A percentile compares a stretch with the other conserved stretches of the same genome.
These are phyloP conservation scores for Bruguiera sexangula DNA, from an alignment of 345 rosid species.

Conservation along the genomic window DNA sequence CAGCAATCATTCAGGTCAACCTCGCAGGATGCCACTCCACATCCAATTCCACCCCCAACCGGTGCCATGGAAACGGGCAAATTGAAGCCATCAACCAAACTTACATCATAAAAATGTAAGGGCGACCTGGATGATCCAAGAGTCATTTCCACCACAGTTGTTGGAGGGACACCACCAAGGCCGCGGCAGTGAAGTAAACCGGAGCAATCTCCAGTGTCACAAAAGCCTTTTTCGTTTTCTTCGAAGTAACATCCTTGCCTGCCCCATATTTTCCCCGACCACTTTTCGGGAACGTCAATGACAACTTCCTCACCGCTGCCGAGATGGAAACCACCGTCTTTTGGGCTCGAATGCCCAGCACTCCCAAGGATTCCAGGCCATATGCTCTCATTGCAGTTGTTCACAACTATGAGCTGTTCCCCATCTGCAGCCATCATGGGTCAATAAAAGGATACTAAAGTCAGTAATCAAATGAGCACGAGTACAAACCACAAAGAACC, in stretches of 20 bases:
- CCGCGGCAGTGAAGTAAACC: constrained; percentile 61
- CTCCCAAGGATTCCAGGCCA: constrained; percentile 88
- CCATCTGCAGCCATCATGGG: constrained; percentile 42
- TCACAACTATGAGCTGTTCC: constrained; percentile 66
- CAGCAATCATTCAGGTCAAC: constrained; percentile 78
- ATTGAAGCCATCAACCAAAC: constrained; percentile 91
- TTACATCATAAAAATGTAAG: constrained; percentile 86
- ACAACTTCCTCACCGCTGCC: constrained; percentile 66
- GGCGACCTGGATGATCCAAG: constrained; percentile 63
- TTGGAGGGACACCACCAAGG: constrained; percentile 65
- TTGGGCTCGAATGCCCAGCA: constrained; percentile 53
- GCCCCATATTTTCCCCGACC: constrained; percentile 89
- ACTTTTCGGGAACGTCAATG: constrained; percentile 60
- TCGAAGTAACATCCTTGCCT: constrained; percentile 72
- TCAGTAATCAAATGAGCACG: neutral
- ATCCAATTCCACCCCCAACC: constrained; percentile 80
- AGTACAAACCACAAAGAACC: neutral
- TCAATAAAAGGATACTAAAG: neutral
- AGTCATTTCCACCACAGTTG: constrained; percentile 89
- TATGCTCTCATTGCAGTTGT: constrained; percentile 71
- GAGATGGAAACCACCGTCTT: constrained; percentile 64
- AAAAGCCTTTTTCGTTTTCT: constrained; percentile 57
- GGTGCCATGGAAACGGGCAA: constrained; percentile 85
- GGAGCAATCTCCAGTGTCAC: constrained; percentile 67
- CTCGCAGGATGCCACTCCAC: constrained; percentile 83